These are phyloP conservation scores for Podila verticillata DNA, from an alignment of 192 early-diverging fungal species.

Conservation along the genomic window DNA sequence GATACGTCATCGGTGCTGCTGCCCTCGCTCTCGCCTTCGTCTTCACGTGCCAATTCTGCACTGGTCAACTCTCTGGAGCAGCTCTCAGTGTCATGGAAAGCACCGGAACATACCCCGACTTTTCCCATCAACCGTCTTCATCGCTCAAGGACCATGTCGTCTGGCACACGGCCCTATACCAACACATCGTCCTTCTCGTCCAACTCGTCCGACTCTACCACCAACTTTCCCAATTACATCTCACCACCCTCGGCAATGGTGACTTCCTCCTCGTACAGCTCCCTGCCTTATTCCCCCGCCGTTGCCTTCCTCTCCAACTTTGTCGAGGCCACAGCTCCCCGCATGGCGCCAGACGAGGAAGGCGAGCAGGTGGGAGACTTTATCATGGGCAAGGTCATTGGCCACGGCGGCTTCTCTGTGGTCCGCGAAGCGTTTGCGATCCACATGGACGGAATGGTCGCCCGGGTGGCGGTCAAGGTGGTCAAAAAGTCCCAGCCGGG, in stretches of 20 bases:
- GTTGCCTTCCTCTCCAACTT: slow-evolving; percentile 44
- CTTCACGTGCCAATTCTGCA: slow-evolving; percentile 33
- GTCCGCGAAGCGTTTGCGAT: slow-evolving; percentile 73
- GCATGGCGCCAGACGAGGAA: slow-evolving; percentile 55
- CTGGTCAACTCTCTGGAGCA: slow-evolving; percentile 45
- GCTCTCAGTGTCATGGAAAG: slow-evolving; percentile 48
- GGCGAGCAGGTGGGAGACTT: slow-evolving; percentile 82
- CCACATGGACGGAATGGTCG: slow-evolving; percentile 8
- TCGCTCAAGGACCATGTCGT: slow-evolving; percentile 42
- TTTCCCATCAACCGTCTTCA: slow-evolving; percentile 49
- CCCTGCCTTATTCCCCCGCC: slow-evolving; percentile 46
- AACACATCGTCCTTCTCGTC: slow-evolving; percentile 32
- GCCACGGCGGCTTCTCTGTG: slow-evolving; percentile 78
- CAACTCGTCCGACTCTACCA: slow-evolving; percentile 8
- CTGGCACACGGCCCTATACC: slow-evolving; percentile 23
- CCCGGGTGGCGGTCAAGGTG: slow-evolving; percentile 74
- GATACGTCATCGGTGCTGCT: slow-evolving; percentile 24
- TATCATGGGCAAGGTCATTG: slow-evolving; percentile 72
- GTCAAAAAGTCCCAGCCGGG: slow-evolving; percentile 63
- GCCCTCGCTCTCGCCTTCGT: slow-evolving; percentile 40
- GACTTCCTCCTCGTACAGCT: slow-evolving; percentile 43
- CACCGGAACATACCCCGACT: slow-evolving; percentile 40
- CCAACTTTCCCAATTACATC: slow-evolving; percentile 2
- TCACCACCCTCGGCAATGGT: slow-evolving; percentile 19
- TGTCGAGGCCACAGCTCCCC: slow-evolving; percentile 22